phyloP scores from a whole-genome alignment of 352 stramenopile genomes.

The Phytophthora sansomeana region DNA sequence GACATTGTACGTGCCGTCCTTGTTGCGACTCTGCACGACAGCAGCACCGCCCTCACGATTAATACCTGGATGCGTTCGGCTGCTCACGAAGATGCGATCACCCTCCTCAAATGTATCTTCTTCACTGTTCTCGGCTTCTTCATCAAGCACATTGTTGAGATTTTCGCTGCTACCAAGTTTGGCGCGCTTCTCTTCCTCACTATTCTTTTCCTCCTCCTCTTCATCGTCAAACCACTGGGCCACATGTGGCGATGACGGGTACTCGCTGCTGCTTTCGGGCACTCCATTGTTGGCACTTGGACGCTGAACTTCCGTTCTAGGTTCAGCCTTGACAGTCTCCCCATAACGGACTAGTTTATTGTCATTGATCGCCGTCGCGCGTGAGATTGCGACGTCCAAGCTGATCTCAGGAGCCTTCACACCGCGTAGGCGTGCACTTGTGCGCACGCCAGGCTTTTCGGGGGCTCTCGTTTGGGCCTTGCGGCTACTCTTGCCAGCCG shows the following conservation, averaged over 20 bases:
- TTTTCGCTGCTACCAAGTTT: conserved; percentile 13
- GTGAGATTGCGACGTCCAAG: conserved; percentile 32
- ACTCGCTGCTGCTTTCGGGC: neutral
- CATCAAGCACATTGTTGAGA: conserved; percentile 1
- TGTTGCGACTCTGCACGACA: conserved; percentile 56
- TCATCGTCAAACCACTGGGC: conserved; percentile 51
- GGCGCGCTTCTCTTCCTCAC: conserved; percentile 8
- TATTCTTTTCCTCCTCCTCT: conserved; percentile 34
- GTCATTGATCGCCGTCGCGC: conserved; percentile 5
- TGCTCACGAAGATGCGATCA: conserved; percentile 78
- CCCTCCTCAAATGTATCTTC: conserved; percentile 57
- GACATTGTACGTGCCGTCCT: conserved; percentile 79
- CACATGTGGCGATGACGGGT: conserved; percentile 12
- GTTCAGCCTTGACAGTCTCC: conserved; percentile 37
- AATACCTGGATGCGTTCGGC: conserved; percentile 77
- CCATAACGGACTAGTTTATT: conserved; percentile 14
- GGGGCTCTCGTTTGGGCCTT: conserved; percentile 10
- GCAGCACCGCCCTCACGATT: conserved; percentile 81
- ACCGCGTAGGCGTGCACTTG: conserved; percentile 52
- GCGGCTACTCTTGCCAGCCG: conserved; percentile 15
- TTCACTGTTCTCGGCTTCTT: conserved; percentile 49
- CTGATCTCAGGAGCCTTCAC: conserved; percentile 53
- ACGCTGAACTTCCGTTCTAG: conserved; percentile 7
- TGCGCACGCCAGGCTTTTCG: conserved; percentile 36
- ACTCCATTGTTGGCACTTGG: conserved; percentile 1